Evolutionary conservation across 2,329 filamentous ascomycete species (phyloP).

Genomic region (Ciborinia camelliae): DNA sequence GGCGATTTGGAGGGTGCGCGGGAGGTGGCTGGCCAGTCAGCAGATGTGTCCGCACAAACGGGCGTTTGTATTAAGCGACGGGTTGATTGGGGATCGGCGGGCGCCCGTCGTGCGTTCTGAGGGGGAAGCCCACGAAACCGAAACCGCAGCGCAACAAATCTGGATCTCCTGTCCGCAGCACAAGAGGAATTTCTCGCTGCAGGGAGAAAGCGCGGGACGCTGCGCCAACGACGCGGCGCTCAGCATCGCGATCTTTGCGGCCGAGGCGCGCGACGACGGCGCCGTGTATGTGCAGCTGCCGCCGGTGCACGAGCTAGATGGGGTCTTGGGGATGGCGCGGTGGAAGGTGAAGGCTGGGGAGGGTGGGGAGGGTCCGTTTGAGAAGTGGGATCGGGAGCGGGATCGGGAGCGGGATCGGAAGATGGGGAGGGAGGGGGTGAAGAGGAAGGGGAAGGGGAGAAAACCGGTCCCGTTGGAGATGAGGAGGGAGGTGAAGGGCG

Average conservation of each 20-base stretch:
- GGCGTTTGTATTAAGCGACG: slow-evolving; percentile 84
- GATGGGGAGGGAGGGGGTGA: slow-evolving; percentile 11
- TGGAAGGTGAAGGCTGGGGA: slow-evolving; percentile 78
- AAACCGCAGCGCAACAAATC: no score
- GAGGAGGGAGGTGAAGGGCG: neutral
- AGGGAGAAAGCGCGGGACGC: slow-evolving; percentile 59
- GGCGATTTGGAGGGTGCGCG: slow-evolving; percentile 78
- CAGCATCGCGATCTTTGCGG: slow-evolving; percentile 78
- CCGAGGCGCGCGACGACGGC: slow-evolving; percentile 71
- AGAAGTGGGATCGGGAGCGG: no score
- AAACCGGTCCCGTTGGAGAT: neutral
- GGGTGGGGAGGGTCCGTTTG: slow-evolving; percentile 39
- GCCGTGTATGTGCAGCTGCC: slow-evolving; percentile 79
- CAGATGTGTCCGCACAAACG: slow-evolving; percentile 96
- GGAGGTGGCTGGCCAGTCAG: slow-evolving; percentile 79
- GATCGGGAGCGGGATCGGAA: no score
- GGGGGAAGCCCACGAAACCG: no score
- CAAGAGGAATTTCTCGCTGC: slow-evolving; percentile 83
- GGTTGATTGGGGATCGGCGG: slow-evolving; percentile 62
- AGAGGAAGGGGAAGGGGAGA: neutral
- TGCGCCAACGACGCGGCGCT: slow-evolving; percentile 73
- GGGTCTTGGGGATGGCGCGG: slow-evolving; percentile 69
- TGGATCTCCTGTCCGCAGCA: slow-evolving; percentile 87
- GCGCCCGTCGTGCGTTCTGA: no score
- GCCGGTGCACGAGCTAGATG: slow-evolving; percentile 75